Conservation (phyloP, 164 flowering plant genomes). For the Nymphaea colorata region DNA sequence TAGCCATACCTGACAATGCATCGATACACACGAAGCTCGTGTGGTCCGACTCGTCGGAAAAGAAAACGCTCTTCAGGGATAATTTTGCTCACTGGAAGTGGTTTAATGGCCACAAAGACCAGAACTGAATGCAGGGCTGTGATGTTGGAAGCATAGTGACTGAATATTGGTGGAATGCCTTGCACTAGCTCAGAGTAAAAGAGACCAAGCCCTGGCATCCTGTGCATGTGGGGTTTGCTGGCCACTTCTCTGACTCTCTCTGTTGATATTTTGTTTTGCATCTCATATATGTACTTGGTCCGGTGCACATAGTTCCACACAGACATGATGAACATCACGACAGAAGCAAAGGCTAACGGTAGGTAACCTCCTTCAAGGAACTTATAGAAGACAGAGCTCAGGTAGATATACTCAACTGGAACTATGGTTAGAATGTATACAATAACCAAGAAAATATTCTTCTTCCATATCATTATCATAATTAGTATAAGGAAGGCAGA, state of each 20-base stretch:
- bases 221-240: not conserved
- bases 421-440: constrained; percentile 3
- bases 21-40: constrained; percentile 6
- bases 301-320: constrained; percentile 18
- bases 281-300: constrained; percentile 15
- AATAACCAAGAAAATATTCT: constrained; percentile 8
- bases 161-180: constrained; percentile 25
- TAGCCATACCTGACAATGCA: constrained; percentile 24
- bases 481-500: constrained; percentile 9
- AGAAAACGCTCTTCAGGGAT: constrained; percentile 15
- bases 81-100: constrained; percentile 15
- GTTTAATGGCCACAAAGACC: constrained; percentile 18
- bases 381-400: constrained; percentile 18
- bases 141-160: constrained; percentile 12
- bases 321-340: constrained; percentile 15
- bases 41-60: constrained; percentile 9
- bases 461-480: constrained; percentile 23
- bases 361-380: constrained; percentile 17
- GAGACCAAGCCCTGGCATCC: constrained; percentile 17
- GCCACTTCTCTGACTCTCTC: constrained; percentile 6
- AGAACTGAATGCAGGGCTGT: constrained; percentile 15
- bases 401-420: constrained; percentile 7
- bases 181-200: constrained; percentile 24
- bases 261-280: constrained; percentile 11
- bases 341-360: constrained; percentile 12